Evolutionary conservation across 331 rosid species (phyloP), one percentile per base, ranked within the genome.

Genomic region (Stylosanthes scabra): DNA sequence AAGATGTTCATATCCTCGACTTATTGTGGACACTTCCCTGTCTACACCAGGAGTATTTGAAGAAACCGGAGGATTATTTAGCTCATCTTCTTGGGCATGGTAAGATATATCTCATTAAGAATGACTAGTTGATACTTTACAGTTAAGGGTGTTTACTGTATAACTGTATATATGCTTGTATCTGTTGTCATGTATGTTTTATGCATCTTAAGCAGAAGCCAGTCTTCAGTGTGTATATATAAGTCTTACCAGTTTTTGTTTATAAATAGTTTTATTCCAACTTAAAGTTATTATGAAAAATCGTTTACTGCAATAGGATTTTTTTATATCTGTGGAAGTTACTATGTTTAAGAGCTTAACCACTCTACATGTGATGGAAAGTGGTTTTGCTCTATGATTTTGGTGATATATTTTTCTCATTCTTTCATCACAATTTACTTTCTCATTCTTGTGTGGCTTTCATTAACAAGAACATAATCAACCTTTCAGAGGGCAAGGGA

Each of bases 61-160:
- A 84, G 89, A 94, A 94, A 80, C 96, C 97, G 44, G 91, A 94
- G 85, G 96, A 88, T 84, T 94, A 94, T 88, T 70, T 94, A 76
- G 95, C 97, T 37, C 97, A 91, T 84, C 85, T 94, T 81, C 93
- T 94, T 11, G 97, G 99, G 54, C 97, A 94, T 75, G 99, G 99
- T 94, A 86, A 81, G 89, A 69, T 79, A 69, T 79, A 55, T 68
- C 41, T 74, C 59, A 52, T 58, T 72, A 64, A 49, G 54, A 49
- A 50, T 75, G 72, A 74, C 58, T 34, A 34, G 39, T 6, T 34
- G 39, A 34, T 56, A 45, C 70, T 72, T 47, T 61, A 68, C 51
- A 13, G 49, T 66, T n/a, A 50, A 29, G 74, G 70, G n/a, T 72
- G 56, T 5, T 3, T 31, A 31, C 37, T 31, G 3, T 31, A 31